Evolutionary conservation across 2,329 filamentous ascomycete genomes (phyloP).

Genomic region (Arthroderma sp.): DNA sequence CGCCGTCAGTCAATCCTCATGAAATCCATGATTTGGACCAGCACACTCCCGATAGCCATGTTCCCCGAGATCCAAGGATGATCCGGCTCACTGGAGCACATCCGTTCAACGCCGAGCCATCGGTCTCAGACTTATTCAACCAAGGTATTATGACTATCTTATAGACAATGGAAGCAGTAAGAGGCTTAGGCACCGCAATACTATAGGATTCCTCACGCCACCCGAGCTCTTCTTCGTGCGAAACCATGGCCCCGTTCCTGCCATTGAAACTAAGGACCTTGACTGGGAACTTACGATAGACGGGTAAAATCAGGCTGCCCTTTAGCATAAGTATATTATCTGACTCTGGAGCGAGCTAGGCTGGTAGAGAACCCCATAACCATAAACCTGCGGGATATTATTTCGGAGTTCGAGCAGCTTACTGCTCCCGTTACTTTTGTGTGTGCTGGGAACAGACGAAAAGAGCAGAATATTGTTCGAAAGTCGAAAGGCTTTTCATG

Average conservation of each 20-base stretch:
- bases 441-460: conserved; percentile 80
- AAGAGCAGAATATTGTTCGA: conserved; percentile 81
- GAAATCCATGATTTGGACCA: conserved; percentile 60
- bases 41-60: conserved; percentile 71
- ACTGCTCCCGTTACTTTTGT: conserved; percentile 82
- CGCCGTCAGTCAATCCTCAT: conserved; percentile 43
- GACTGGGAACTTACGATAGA: conserved; percentile 76
- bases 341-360: conserved; percentile 18
- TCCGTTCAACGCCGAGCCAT: conserved; percentile 83
- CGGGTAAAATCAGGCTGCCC: conserved; percentile 34
- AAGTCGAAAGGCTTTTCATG: conserved; percentile 93
- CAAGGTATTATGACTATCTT: conserved; percentile 25
- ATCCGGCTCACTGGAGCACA: conserved; percentile 80
- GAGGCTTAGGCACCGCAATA: conserved; percentile 2
- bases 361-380: conserved; percentile 64
- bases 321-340: neutral
- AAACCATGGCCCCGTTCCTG: conserved; percentile 75
- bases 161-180: neutral
- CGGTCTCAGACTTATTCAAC: conserved; percentile 63
- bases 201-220: conserved; percentile 67
- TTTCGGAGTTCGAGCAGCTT: conserved; percentile 62
- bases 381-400: conserved; percentile 57
- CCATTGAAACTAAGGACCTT: conserved; percentile 56
- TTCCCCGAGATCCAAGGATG: conserved; percentile 64
- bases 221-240: conserved; percentile 83